These are phyloP conservation scores for Taphrina confusa DNA, from an alignment of 1,139 yeast species.

Conservation along the genomic window DNA sequence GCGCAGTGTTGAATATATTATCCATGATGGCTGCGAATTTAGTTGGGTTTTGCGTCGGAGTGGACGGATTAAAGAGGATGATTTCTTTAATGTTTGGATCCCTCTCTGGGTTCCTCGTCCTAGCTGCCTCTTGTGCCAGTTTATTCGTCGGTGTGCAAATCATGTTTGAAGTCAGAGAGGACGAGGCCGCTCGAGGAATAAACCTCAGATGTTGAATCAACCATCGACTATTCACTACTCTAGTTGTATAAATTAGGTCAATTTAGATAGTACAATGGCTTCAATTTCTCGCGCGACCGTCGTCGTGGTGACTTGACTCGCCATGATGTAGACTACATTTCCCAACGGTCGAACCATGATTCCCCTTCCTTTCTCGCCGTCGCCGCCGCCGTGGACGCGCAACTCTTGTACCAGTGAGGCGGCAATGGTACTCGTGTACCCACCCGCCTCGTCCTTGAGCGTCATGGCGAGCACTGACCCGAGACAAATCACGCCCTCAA, in stretches of 20 bases:
- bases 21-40: conserved; percentile 97
- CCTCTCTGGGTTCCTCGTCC: conserved; percentile 62
- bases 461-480: conserved; percentile 43
- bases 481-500: conserved; percentile 42
- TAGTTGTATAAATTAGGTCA: too few relatives aligned
- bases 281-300: conserved; percentile 9
- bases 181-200: conserved; percentile 51
- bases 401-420: conserved; percentile 3
- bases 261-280: not conserved
- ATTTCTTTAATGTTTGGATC: conserved; percentile 73
- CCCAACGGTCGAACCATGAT: conserved; percentile 35
- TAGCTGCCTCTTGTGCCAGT: conserved; percentile 62
- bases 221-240: too few relatives aligned
- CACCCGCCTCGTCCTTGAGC: conserved; percentile 37
- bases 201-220: conserved; percentile 27
- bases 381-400: not conserved
- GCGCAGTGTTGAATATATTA: conserved; percentile 90
- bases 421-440: conserved; percentile 22
- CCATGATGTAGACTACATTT: conserved; percentile 34
- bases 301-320: conserved; percentile 25
- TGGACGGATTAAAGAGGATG: conserved; percentile 73
- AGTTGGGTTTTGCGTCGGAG: conserved; percentile 90
- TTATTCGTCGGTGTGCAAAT: conserved; percentile 84
- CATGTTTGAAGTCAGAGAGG: conserved; percentile 90
- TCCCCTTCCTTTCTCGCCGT: not conserved